phyloP scores from a whole-genome alignment of 2,329 filamentous ascomycete genomes.

The Pleurostoma richardsiae region DNA sequence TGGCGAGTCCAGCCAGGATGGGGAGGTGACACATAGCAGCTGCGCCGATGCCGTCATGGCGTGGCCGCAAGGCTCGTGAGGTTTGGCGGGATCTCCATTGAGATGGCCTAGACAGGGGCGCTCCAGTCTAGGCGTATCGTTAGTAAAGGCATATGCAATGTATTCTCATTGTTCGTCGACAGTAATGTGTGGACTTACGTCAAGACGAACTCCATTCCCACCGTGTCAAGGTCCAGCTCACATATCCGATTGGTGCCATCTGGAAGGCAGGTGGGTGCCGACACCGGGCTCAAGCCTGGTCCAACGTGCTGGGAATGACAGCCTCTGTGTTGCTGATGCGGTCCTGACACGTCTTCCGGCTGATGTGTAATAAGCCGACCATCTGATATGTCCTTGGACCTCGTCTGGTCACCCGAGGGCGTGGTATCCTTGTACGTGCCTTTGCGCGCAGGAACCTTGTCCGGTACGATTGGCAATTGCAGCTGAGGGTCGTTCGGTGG shows the following conservation, averaged over 20 bases:
- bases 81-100: conserved; percentile 16
- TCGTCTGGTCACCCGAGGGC: neutral
- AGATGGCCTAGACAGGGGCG: conserved; percentile 20
- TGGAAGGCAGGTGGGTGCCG: neutral
- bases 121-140: conserved; percentile 15
- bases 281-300: too few species aligned
- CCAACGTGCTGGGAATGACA: too few species aligned
- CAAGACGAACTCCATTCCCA: conserved; percentile 27
- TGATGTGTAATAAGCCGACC: neutral
- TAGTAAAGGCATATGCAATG: too few species aligned
- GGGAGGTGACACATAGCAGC: conserved; percentile 5
- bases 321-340: neutral
- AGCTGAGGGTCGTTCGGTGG: neutral
- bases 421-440: neutral
- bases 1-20: neutral
- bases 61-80: conserved; percentile 17
- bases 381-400: neutral
- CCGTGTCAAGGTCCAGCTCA: conserved; percentile 13
- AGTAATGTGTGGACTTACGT: too few species aligned
- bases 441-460: neutral
- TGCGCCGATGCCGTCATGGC: conserved; percentile 18
- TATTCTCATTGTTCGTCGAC: too few species aligned
- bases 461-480: neutral
- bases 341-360: neutral
- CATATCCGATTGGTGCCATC: neutral